phyloP scores from a whole-genome alignment of 78 protist species.

The Diacronema lutheri region DNA sequence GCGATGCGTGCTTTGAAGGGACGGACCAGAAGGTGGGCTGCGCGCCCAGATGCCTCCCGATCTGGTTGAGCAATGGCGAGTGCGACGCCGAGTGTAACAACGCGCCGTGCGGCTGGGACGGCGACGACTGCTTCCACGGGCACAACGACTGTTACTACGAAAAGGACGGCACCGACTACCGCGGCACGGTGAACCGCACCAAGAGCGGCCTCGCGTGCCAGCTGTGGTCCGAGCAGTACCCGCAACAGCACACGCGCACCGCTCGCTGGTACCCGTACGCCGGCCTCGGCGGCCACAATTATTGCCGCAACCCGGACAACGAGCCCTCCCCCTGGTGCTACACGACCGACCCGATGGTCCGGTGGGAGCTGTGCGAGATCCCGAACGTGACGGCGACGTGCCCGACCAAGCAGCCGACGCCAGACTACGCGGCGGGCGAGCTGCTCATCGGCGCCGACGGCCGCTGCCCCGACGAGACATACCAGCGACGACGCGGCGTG shows the following conservation, averaged over 20 bases:
- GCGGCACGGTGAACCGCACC: neutral
- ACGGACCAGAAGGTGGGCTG: neutral
- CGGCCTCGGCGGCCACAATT: slow-evolving; percentile 34
- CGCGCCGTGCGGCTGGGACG: neutral
- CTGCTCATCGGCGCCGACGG: too few species aligned
- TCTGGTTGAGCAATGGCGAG: neutral
- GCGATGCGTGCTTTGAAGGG: neutral
- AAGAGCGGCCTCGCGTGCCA: slow-evolving; percentile 5
- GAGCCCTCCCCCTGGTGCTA: slow-evolving; percentile 8
- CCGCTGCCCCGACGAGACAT: too few species aligned
- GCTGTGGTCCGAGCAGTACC: neutral
- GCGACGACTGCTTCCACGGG: neutral
- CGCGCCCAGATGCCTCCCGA: neutral
- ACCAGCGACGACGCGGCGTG: too few species aligned
- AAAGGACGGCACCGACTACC: neutral
- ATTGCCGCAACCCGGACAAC: slow-evolving; percentile 35
- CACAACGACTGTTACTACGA: neutral
- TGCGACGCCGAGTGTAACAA: neutral
- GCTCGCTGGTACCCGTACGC: neutral
- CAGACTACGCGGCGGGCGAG: too few species aligned
- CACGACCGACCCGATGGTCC: neutral
- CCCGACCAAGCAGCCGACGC: neutral
- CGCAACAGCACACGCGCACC: neutral
- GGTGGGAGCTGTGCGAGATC: neutral
- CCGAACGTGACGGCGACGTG: neutral